phyloP scores from a whole-genome alignment of 2,329 filamentous ascomycete species.

The Fusarium hostae region DNA sequence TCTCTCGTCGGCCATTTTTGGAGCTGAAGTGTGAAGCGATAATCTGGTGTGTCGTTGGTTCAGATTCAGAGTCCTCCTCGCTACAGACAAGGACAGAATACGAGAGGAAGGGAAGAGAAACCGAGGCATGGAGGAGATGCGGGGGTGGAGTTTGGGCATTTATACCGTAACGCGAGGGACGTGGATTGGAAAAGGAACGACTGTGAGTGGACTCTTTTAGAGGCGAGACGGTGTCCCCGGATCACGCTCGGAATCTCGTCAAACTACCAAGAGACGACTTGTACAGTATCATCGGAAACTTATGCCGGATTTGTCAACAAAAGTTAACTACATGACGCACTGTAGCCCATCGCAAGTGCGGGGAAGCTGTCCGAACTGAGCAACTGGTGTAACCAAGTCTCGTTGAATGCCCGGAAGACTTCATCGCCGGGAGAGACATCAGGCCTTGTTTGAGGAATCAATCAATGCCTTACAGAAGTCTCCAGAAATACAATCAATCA shows the following conservation, averaged over 20 bases:
- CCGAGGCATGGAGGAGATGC: conserved; percentile 31
- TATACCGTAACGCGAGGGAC: conserved; percentile 10
- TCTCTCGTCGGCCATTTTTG: conserved; percentile 28
- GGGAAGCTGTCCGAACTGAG: conserved; percentile 31
- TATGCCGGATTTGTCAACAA: conserved; percentile 29
- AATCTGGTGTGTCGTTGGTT: not conserved
- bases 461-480: not conserved
- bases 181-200: conserved; percentile 30
- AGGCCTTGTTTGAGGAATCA: not conserved
- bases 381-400: conserved; percentile 3
- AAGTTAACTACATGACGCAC: conserved; percentile 17
- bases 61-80: conserved; percentile 21
- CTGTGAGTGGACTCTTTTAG: conserved; percentile 16
- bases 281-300: conserved; percentile 20
- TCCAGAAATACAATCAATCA: not conserved
- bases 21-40: conserved; percentile 3
- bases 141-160: conserved; percentile 32
- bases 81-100: conserved; percentile 14
- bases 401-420: not conserved
- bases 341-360: conserved; percentile 33
- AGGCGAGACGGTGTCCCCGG: conserved; percentile 13
- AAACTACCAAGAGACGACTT: not conserved
- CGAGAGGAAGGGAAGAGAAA: conserved; percentile 22
- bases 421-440: conserved; percentile 1
- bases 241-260: conserved; percentile 30